These are phyloP conservation scores for Pythium dissimile DNA, from an alignment of 352 stramenopile species.

Conservation along the genomic window DNA sequence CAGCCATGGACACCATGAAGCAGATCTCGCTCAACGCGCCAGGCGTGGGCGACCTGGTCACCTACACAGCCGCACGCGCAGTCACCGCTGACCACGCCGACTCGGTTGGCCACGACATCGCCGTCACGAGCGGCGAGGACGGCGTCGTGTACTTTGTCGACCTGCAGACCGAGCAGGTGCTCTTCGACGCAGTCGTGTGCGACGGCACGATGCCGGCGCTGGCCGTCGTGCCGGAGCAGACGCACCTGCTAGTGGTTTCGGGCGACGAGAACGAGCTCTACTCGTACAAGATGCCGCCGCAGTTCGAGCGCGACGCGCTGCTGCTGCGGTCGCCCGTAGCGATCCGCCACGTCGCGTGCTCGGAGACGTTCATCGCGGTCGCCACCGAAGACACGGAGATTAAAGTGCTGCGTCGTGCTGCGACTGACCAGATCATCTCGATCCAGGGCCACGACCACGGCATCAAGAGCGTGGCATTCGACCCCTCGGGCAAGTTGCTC, in stretches of 20 bases:
- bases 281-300: slow-evolving; percentile 60
- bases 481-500: slow-evolving; percentile 57
- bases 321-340: slow-evolving; percentile 68
- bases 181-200: slow-evolving; percentile 46
- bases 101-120: slow-evolving; percentile 43
- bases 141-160: slow-evolving; percentile 78
- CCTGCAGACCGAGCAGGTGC: slow-evolving; percentile 38
- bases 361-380: slow-evolving; percentile 54
- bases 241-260: slow-evolving; percentile 56
- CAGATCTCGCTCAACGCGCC: slow-evolving; percentile 74
- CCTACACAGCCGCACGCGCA: slow-evolving; percentile 32
- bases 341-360: slow-evolving; percentile 72
- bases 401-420: slow-evolving; percentile 52
- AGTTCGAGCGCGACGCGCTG: slow-evolving; percentile 45
- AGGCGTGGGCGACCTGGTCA: slow-evolving; percentile 60
- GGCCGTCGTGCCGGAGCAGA: slow-evolving; percentile 64
- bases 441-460: slow-evolving; percentile 57
- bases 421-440: slow-evolving; percentile 58
- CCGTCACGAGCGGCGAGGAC: slow-evolving; percentile 75
- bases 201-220: slow-evolving; percentile 71
- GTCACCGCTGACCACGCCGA: slow-evolving; percentile 34
- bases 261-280: slow-evolving; percentile 73
- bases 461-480: slow-evolving; percentile 73
- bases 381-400: slow-evolving; percentile 73
- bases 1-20: slow-evolving; percentile 68